Percentiles rank a stretch among this genome's conserved stretches.
phyloP scores from a whole-genome alignment of 2,329 filamentous ascomycete species.

The Ophiocordyceps camponoti-rufipedis region DNA sequence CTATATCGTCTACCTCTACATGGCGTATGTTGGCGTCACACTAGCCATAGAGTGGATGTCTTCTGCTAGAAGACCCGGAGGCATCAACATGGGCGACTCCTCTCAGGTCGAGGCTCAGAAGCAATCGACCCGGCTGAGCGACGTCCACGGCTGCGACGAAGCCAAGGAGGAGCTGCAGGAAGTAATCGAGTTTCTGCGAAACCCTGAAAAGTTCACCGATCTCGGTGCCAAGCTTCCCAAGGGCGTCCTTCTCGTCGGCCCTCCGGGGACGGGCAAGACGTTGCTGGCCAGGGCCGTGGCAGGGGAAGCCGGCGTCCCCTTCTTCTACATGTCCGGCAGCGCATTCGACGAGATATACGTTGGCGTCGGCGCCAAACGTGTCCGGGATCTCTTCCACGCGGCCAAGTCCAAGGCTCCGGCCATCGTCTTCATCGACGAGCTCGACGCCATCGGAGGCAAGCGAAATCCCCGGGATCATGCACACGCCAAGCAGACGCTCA shows the following conservation, averaged over 20 bases:
- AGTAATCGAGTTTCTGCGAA: conserved; percentile 87
- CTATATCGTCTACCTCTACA: conserved; percentile 63
- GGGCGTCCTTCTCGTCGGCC: conserved; percentile 85
- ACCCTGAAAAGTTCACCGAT: conserved; percentile 81
- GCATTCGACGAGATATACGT: conserved; percentile 99
- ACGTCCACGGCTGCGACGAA: conserved; percentile 95
- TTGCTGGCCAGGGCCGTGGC: conserved; percentile 88
- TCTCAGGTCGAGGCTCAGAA: conserved; percentile 85
- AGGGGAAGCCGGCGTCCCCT: conserved; percentile 90
- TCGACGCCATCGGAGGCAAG: conserved; percentile 88
- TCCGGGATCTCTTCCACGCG: conserved; percentile 75
- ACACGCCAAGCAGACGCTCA: conserved; percentile 93
- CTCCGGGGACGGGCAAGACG: conserved; percentile 94
- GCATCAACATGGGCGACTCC: conserved; percentile 42
- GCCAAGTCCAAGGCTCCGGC: conserved; percentile 74
- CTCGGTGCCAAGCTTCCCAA: conserved; percentile 94
- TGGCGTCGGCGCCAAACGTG: conserved; percentile 88
- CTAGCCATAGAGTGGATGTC: conserved; percentile 70
- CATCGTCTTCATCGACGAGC: conserved; percentile 90
- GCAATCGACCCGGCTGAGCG: conserved; percentile 77
- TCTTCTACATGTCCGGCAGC: conserved; percentile 99
- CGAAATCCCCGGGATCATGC: conserved; percentile 83
- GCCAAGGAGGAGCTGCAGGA: conserved; percentile 97
- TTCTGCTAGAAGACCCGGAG: conserved; percentile 54
- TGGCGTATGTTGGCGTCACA: conserved; percentile 61